Conservation (phyloP, 805 yeast genomes). For the Wickerhamiella dianesei region DNA sequence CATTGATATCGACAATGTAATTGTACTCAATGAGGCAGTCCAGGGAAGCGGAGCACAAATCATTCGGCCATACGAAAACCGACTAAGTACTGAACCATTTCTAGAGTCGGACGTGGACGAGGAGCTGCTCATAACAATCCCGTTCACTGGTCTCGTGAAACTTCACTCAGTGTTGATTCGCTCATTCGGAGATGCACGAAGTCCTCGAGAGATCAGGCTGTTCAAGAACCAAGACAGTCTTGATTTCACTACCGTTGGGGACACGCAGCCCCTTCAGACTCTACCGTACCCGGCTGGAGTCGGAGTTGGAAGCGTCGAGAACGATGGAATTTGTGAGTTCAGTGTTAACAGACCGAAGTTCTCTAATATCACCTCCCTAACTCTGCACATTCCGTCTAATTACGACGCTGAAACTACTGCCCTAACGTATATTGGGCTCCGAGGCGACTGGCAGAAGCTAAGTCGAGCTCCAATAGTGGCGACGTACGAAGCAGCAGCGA, state of each 20-base stretch:
- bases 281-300: slow-evolving; percentile 49
- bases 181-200: slow-evolving; percentile 44
- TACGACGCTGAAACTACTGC: slow-evolving; percentile 46
- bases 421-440: slow-evolving; percentile 57
- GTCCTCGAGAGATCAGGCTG: slow-evolving; percentile 57
- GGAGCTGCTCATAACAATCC: slow-evolving; percentile 63
- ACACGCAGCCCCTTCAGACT: slow-evolving; percentile 36
- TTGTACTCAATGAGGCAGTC: slow-evolving; percentile 50
- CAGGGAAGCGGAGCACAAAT: slow-evolving; percentile 37
- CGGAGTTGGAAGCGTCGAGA: slow-evolving; percentile 27
- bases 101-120: slow-evolving; percentile 65
- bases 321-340: slow-evolving; percentile 59
- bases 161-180: slow-evolving; percentile 61
- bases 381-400: slow-evolving; percentile 55
- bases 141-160: slow-evolving; percentile 65
- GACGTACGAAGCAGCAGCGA: slow-evolving; percentile 80
- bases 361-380: slow-evolving; percentile 52
- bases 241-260: slow-evolving; percentile 56
- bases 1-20: slow-evolving; percentile 46
- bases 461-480: slow-evolving; percentile 59
- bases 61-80: slow-evolving; percentile 39
- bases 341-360: slow-evolving; percentile 62
- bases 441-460: slow-evolving; percentile 43
- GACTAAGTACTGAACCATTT: slow-evolving; percentile 33
- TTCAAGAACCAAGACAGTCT: slow-evolving; percentile 56